phyloP scores from a whole-genome alignment of 805 yeast genomes.

The Saturnispora gosingensis region DNA sequence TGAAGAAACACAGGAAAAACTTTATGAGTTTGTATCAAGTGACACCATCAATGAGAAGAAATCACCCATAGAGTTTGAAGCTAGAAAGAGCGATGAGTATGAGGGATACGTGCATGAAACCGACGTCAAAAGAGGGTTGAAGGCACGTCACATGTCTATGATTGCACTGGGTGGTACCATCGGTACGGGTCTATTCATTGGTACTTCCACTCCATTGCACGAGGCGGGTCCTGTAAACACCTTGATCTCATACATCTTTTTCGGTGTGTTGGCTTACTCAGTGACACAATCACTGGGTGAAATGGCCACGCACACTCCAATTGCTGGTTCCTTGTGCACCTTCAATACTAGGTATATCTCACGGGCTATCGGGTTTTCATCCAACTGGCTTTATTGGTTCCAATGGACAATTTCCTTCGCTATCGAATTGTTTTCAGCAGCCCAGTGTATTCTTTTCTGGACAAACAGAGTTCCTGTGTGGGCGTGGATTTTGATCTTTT shows the following conservation, averaged over 20 bases:
- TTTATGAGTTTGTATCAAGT: not conserved
- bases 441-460: constrained; percentile 59
- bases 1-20: not conserved
- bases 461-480: constrained; percentile 58
- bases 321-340: constrained; percentile 56
- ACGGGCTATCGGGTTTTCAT: constrained; percentile 64
- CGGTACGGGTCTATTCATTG: constrained; percentile 69
- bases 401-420: constrained; percentile 72
- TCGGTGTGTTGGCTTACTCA: constrained; percentile 53
- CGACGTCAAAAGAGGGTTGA: constrained; percentile 38
- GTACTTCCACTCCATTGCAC: constrained; percentile 44
- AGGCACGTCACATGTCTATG: constrained; percentile 62
- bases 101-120: constrained; percentile 10
- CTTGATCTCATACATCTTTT: constrained; percentile 51
- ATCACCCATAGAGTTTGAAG: not conserved
- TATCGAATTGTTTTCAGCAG: constrained; percentile 59
- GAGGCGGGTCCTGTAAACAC: constrained; percentile 63
- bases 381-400: constrained; percentile 66
- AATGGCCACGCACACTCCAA: constrained; percentile 70
- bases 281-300: constrained; percentile 69
- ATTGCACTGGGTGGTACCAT: constrained; percentile 72
- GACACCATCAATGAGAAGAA: not conserved
- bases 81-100: not conserved
- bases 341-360: constrained; percentile 62
- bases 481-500: constrained; percentile 63